Conservation (phyloP, 495 filamentous ascomycete species). For the Jackrogersella minutella region DNA sequence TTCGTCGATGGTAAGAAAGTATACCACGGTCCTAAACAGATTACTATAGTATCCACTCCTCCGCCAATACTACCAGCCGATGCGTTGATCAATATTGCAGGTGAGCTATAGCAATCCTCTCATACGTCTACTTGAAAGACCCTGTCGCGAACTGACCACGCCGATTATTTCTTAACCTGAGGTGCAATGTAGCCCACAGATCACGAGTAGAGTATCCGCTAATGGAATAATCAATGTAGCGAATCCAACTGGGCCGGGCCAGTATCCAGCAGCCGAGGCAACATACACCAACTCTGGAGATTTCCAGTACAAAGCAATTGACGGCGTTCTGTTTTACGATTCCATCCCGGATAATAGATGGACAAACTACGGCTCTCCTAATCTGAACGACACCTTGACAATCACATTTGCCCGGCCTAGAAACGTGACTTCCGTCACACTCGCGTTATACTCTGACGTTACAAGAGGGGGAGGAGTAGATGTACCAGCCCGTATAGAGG, state of each 20-base stretch:
- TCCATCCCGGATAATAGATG: constrained; percentile 54
- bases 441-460: constrained; percentile 52
- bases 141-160: too few species aligned
- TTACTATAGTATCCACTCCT: constrained; percentile 31
- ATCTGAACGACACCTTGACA: constrained; percentile 48
- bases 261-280: constrained; percentile 49
- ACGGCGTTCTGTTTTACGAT: constrained; percentile 56
- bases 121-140: not conserved
- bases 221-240: constrained; percentile 19
- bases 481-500: constrained; percentile 48
- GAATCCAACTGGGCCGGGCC: constrained; percentile 51
- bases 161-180: too few species aligned
- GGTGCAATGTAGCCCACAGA: not conserved
- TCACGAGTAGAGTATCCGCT: not conserved
- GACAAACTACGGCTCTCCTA: constrained; percentile 52
- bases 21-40: constrained; percentile 31
- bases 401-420: constrained; percentile 52
- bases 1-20: constrained; percentile 48
- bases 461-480: constrained; percentile 48
- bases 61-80: constrained; percentile 22
- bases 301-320: constrained; percentile 53
- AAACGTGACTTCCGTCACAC: constrained; percentile 49
- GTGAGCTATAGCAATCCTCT: constrained; percentile 7
- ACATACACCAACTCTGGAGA: constrained; percentile 47
- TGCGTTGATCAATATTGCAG: constrained; percentile 52